These are phyloP conservation scores for Mucor racemosus DNA, from an alignment of 371 early-diverging fungal genomes.

Conservation along the genomic window DNA sequence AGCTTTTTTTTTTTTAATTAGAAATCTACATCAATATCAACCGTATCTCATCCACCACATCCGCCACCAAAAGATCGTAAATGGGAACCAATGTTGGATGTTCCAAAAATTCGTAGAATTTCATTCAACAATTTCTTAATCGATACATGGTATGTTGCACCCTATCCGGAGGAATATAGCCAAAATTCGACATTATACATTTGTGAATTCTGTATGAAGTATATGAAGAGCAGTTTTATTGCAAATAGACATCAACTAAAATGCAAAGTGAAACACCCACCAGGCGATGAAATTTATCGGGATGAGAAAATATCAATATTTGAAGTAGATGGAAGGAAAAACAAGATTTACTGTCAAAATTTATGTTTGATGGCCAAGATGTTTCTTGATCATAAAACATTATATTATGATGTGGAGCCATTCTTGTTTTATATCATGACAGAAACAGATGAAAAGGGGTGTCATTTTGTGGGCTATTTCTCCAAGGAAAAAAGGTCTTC, in stretches of 20 bases:
- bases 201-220: constrained; percentile 98
- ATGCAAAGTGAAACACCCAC: constrained; percentile 90
- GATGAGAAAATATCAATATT: constrained; percentile 87
- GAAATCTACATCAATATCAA: not conserved
- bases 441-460: constrained; percentile 76
- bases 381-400: constrained; percentile 99
- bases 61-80: not conserved
- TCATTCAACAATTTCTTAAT: constrained; percentile 81
- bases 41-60: not conserved
- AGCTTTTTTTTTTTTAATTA: not conserved
- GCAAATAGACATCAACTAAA: constrained; percentile 80
- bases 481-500: constrained; percentile 80
- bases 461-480: constrained; percentile 98
- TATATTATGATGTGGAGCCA: constrained; percentile 99
- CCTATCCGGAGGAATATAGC: constrained; percentile 98
- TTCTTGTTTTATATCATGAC: constrained; percentile 98
- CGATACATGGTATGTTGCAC: constrained; percentile 97
- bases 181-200: constrained; percentile 74
- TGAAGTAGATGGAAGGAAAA: constrained; percentile 95
- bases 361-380: constrained; percentile 97
- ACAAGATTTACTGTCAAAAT: constrained; percentile 98
- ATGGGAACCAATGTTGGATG: constrained; percentile 9
- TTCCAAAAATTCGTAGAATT: constrained; percentile 27
- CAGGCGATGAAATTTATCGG: constrained; percentile 98
- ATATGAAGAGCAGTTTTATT: constrained; percentile 81